Percentiles rank a stretch among this genome's conserved stretches.
These are phyloP conservation scores for Adiantum capillusveneris DNA, from an alignment of 75 land plant species.

Conservation along the genomic window DNA sequence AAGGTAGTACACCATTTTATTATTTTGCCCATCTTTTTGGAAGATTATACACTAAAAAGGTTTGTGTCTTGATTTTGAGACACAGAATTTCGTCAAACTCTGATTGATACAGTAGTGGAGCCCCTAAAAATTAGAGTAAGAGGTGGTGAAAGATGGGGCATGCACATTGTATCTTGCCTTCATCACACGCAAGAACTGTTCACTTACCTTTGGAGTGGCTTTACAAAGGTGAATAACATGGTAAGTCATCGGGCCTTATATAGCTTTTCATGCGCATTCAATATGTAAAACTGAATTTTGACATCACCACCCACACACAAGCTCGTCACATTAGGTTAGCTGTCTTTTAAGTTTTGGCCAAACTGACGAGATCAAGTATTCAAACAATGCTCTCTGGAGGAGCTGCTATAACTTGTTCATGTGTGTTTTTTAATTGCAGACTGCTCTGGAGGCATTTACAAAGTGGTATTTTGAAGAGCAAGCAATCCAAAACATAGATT, in stretches of 20 bases:
- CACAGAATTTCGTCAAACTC: constrained; percentile 7
- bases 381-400: background rate
- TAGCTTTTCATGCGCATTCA: too few relatives aligned
- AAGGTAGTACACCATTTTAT: constrained; percentile 10
- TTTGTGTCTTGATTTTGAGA: too few relatives aligned
- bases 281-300: too few relatives aligned
- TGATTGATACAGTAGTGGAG: too few relatives aligned
- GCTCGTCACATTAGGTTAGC: background rate
- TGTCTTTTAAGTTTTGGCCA: background rate
- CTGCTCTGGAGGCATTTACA: constrained; percentile 53
- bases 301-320: too few relatives aligned
- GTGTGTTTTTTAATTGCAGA: constrained; percentile 25
- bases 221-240: constrained; percentile 13
- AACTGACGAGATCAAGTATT: background rate
- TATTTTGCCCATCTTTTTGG: too few relatives aligned
- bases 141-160: constrained; percentile 18
- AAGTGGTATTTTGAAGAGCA: constrained; percentile 72
- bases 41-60: too few relatives aligned
- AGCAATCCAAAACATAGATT: constrained; percentile 35
- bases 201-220: constrained; percentile 14
- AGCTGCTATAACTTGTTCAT: background rate
- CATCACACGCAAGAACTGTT: constrained; percentile 15
- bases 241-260: too few relatives aligned
- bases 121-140: too few relatives aligned
- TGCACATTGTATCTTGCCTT: constrained; percentile 21